Evolutionary conservation across 768 basidiomycete genomes (phyloP).

Genomic region (Paxillus rubicundulus): DNA sequence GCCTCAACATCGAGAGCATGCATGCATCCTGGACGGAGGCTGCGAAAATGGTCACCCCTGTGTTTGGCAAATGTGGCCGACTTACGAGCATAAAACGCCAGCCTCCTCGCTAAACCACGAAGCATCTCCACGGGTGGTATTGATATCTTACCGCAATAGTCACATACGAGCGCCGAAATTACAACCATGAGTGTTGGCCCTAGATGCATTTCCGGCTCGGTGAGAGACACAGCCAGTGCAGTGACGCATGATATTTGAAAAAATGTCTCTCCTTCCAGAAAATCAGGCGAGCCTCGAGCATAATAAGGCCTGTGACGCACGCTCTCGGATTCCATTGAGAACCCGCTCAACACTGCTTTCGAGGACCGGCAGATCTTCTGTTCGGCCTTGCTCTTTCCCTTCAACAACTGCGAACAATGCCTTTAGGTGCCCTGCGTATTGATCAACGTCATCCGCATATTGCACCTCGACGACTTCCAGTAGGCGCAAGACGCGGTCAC

Average conservation of each 20-base stretch:
- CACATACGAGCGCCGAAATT: conserved; percentile 64
- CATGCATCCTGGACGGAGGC: conserved; percentile 73
- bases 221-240: conserved; percentile 43
- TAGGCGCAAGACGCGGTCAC: conserved; percentile 45
- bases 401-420: conserved; percentile 40
- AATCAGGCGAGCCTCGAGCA: conserved; percentile 10
- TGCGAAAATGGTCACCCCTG: conserved; percentile 25
- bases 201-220: conserved; percentile 35
- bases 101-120: conserved; percentile 40
- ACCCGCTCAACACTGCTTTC: conserved; percentile 58
- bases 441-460: conserved; percentile 49
- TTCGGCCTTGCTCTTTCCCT: conserved; percentile 26
- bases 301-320: conserved; percentile 37
- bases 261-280: conserved; percentile 34
- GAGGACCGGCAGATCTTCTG: conserved; percentile 41
- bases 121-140: conserved; percentile 50
- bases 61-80: conserved; percentile 17
- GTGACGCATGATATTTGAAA: conserved; percentile 47
- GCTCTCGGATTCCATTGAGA: conserved; percentile 46
- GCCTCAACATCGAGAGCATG: conserved; percentile 67
- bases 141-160: conserved; percentile 53
- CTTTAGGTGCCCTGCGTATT: conserved; percentile 53
- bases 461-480: conserved; percentile 55
- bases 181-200: conserved; percentile 66
- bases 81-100: conserved; percentile 46